These are phyloP conservation scores for Parietaria judaica DNA, from an alignment of 306 rosid species.

Conservation along the genomic window DNA sequence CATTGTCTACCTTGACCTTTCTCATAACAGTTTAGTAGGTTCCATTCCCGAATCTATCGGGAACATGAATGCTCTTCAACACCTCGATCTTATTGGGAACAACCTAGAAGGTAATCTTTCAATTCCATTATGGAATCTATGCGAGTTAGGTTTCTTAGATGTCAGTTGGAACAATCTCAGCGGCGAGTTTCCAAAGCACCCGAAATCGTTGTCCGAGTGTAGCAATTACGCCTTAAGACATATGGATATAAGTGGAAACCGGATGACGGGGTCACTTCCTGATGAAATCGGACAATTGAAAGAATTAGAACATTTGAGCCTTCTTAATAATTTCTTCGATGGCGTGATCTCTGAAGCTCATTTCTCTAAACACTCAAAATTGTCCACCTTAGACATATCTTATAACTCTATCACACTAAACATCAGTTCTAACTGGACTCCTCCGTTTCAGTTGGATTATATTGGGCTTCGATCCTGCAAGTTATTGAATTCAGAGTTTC, in stretches of 20 bases:
- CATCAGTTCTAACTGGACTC: conserved; percentile 1
- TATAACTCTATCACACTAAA: not conserved
- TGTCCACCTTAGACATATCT: not conserved
- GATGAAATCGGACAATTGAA: too few relatives aligned
- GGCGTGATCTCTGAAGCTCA: conserved; percentile 4
- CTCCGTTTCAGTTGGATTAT: not conserved
- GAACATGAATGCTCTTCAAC: not conserved
- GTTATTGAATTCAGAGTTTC: conserved; percentile 4
- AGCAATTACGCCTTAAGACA: not conserved
- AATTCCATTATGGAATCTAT: not conserved
- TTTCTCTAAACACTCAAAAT: conserved; percentile 1
- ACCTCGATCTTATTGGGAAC: not conserved
- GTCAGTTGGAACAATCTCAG: not conserved
- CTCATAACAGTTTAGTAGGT: not conserved
- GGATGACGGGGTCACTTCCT: too few relatives aligned
- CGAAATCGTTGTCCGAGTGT: not conserved
- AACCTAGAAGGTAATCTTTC: not conserved
- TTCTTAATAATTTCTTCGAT: not conserved
- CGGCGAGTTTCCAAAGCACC: not conserved
- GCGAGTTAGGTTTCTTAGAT: not conserved
- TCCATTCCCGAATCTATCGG: conserved; percentile 3
- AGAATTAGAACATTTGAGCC: too few relatives aligned
- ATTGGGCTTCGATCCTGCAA: not conserved
- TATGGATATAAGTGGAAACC: not conserved
- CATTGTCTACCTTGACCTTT: not conserved